Base-by-base conservation (phyloP, 805 yeast genomes). In the Vanderwaltozyma polyspora region DNA sequence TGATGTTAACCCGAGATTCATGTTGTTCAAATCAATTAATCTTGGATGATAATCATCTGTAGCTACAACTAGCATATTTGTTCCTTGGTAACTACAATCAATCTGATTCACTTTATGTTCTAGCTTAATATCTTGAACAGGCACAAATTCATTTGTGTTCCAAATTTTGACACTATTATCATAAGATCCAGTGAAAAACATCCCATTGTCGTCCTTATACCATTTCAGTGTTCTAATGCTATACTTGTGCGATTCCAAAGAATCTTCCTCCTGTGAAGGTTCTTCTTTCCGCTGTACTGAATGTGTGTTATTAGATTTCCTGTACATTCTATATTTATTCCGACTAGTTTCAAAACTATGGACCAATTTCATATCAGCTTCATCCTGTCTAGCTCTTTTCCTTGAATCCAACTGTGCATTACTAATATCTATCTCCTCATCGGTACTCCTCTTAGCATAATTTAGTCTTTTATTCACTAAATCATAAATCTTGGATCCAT, bases 171-270 rank as follows among this genome's bases (percentile, higher is more conserved):
- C 70, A 0, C 74, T 70, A 38, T 71, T 74, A 55, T 87, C 96
- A 53, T 76, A 84, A 0, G 95, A 83, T 1, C 85, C 74, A 3
- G 85, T 70, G 14, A 85, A 66, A 60, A 85, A 86, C 76, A 87
- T 67, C 1, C 95, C 95, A 23, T 77, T 74, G 55, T 87, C 96
- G 29, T 63, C 62, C 0, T 91, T 86, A 89, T 95, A 89, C 96
- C 96, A 87, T 46, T 68, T 64, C 1, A 83, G 63, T 12, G 72
- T 59, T 0, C 94, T 80, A 0, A 87, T 66, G 0, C 95, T 94
- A 52, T 67, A 84, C 67, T 25, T 29, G 21, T 34, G 32, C 11
- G 15, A 21, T 9, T 23, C 16, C n/a, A n/a, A n/a, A n/a, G n/a
- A n/a, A n/a, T n/a, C n/a, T n/a, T n/a, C n/a, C n/a, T 16, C 17